A percentile compares a stretch with the other conserved stretches of the same genome.
These are phyloP conservation scores for Emericellopsis cladophorae DNA, from an alignment of 2,329 filamentous ascomycete species.

Conservation along the genomic window DNA sequence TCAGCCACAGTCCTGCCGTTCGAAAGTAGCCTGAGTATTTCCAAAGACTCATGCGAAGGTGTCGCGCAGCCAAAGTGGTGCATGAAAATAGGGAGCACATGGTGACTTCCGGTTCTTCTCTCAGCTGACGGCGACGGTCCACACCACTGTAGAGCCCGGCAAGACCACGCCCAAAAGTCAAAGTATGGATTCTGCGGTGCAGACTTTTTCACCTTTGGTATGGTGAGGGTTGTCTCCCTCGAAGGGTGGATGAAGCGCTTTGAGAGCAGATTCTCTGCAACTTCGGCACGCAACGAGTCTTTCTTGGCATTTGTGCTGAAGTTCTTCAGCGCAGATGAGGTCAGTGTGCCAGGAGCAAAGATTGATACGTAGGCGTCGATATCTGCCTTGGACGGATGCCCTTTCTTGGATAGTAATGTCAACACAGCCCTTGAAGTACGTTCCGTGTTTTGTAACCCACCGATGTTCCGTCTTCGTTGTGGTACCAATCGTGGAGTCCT, in stretches of 20 bases:
- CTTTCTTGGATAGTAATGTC: slow-evolving; percentile 14
- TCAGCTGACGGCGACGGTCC: slow-evolving; percentile 42
- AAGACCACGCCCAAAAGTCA: slow-evolving; percentile 54
- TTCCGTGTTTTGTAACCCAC: slow-evolving; percentile 10
- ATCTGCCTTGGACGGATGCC: slow-evolving; percentile 41
- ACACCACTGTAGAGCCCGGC: slow-evolving; percentile 50
- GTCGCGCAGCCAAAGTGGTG: slow-evolving; percentile 68
- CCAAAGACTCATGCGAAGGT: slow-evolving; percentile 53
- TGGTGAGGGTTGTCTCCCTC: slow-evolving; percentile 22
- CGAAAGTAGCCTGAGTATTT: slow-evolving; percentile 43
- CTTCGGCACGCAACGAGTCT: slow-evolving; percentile 42
- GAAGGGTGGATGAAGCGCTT: slow-evolving; percentile 37
- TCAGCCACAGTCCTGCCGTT: slow-evolving; percentile 45
- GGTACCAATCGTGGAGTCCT: slow-evolving; percentile 37
- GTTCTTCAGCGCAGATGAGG: slow-evolving; percentile 47
- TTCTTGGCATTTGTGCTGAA: slow-evolving; percentile 53
- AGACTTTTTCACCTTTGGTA: slow-evolving; percentile 30
- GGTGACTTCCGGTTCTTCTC: slow-evolving; percentile 45
- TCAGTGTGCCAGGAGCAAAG: slow-evolving; percentile 48
- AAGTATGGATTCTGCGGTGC: slow-evolving; percentile 49
- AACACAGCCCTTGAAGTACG: not conserved
- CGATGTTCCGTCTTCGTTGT: slow-evolving; percentile 17
- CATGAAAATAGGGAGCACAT: slow-evolving; percentile 60
- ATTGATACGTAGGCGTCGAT: slow-evolving; percentile 54
- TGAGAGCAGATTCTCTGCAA: slow-evolving; percentile 41